These are phyloP conservation scores for Coccomyxa sp. DNA, from an alignment of 139 green algal genomes.

Conservation along the genomic window DNA sequence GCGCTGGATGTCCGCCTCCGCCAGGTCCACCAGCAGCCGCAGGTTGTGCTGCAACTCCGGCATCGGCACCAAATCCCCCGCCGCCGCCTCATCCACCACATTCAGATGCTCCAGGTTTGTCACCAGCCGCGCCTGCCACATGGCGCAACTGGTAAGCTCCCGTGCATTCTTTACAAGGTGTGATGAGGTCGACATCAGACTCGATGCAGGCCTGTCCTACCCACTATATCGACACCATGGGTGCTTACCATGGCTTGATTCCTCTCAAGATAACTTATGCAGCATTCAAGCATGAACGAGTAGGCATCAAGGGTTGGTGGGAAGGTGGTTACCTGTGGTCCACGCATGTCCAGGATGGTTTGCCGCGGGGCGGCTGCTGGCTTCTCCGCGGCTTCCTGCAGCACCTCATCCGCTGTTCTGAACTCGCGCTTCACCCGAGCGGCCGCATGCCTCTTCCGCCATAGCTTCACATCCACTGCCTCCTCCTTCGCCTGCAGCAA, in stretches of 20 bases:
- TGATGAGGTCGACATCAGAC: no score
- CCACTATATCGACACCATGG: no score
- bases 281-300: neutral
- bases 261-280: no score
- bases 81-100: slow-evolving; percentile 33
- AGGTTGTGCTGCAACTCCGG: slow-evolving; percentile 99
- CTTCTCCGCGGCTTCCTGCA: slow-evolving; percentile 41
- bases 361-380: neutral
- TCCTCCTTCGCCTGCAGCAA: slow-evolving; percentile 8
- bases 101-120: slow-evolving; percentile 89
- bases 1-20: slow-evolving; percentile 80
- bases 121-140: slow-evolving; percentile 59
- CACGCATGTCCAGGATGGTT: slow-evolving; percentile 93
- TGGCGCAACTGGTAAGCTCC: no score
- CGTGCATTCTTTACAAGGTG: no score
- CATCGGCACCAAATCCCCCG: slow-evolving; percentile 68
- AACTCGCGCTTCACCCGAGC: slow-evolving; percentile 57
- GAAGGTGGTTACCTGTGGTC: slow-evolving; percentile 34
- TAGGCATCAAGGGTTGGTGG: neutral
- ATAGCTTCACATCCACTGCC: slow-evolving; percentile 29
- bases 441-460: slow-evolving; percentile 60
- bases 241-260: no score
- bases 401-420: slow-evolving; percentile 77
- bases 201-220: no score
- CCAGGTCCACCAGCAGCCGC: slow-evolving; percentile 84